A percentile compares a stretch with the other conserved stretches of the same genome.
phyloP scores from a whole-genome alignment of 768 basidiomycete genomes.

The Tubosaeta brunneosetosa region DNA sequence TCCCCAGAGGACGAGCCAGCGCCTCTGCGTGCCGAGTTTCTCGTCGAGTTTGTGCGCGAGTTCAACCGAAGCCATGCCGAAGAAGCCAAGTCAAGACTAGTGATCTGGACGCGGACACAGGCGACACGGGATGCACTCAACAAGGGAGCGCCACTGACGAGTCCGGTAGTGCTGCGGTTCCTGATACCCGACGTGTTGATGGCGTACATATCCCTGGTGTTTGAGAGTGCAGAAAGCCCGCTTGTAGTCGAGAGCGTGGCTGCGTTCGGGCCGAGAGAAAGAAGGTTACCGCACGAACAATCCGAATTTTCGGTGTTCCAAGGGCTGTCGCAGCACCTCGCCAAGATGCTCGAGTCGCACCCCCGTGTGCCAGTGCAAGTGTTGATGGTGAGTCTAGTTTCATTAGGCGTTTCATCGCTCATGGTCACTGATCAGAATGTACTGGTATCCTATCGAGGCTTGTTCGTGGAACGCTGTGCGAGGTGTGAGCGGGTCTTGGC shows the following conservation, averaged over 20 bases:
- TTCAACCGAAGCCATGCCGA: conserved; percentile 41
- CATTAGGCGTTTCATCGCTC: not conserved
- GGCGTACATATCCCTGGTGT: conserved; percentile 54
- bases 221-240: conserved; percentile 31
- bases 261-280: conserved; percentile 72
- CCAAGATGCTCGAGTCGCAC: conserved; percentile 52
- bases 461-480: conserved; percentile 60
- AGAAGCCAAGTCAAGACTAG: conserved; percentile 36
- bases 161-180: conserved; percentile 48
- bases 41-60: conserved; percentile 52
- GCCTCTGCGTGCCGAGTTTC: conserved; percentile 40
- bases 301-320: conserved; percentile 64
- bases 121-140: conserved; percentile 9
- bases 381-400: conserved; percentile 39
- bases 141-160: conserved; percentile 3
- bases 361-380: conserved; percentile 50
- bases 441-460: conserved; percentile 50
- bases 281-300: conserved; percentile 65
- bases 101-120: conserved; percentile 48
- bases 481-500: conserved; percentile 59
- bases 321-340: conserved; percentile 62
- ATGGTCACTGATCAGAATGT: conserved; percentile 36
- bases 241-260: conserved; percentile 58
- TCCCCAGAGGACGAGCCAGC: conserved; percentile 31
- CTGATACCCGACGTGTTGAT: conserved; percentile 61